Conservation (phyloP, 2,329 filamentous ascomycete genomes). For the Alternaria consortialis region DNA sequence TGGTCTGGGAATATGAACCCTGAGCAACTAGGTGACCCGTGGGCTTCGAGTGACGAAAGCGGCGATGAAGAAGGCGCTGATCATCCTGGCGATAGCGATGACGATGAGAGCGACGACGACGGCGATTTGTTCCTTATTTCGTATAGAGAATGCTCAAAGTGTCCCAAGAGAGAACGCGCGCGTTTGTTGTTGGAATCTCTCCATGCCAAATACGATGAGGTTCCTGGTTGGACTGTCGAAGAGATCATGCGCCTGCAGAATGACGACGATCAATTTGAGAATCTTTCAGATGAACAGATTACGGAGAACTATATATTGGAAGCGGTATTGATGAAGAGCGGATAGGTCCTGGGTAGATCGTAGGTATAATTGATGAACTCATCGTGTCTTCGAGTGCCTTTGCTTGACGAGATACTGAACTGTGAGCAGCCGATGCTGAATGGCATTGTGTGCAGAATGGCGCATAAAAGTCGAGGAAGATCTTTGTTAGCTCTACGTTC, state of each 20-base stretch:
- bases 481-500: too few species aligned
- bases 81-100: neutral
- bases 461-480: too few species aligned
- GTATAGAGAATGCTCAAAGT: neutral
- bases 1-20: neutral
- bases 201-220: neutral
- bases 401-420: neutral
- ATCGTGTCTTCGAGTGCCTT: too few species aligned
- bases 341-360: neutral
- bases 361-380: neutral
- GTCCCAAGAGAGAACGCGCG: neutral
- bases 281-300: neutral
- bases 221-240: neutral
- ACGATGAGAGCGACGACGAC: neutral
- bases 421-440: neutral
- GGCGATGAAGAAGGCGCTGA: neutral
- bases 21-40: neutral
- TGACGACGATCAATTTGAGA: neutral
- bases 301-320: neutral
- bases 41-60: neutral
- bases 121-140: slow-evolving; percentile 1
- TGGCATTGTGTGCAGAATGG: too few species aligned
- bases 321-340: neutral
- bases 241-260: neutral
- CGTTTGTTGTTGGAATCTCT: neutral